Conservation (phyloP, 2,329 filamentous ascomycete species). For the Penicillium sp. region DNA sequence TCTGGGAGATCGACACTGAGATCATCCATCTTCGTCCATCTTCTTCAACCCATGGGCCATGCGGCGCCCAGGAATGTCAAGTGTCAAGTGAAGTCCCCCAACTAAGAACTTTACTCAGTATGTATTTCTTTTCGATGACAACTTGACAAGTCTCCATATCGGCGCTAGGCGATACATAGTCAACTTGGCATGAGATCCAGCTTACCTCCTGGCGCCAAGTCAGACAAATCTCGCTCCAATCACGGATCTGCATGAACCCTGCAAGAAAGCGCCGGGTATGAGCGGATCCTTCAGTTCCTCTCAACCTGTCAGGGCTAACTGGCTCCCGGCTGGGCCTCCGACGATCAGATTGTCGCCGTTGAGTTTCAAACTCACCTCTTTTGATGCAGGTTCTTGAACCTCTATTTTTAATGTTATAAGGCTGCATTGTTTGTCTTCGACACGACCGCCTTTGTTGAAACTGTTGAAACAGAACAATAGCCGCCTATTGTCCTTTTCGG, state of each 20-base stretch:
- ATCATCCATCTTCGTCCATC: slow-evolving; percentile 8
- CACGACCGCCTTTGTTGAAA: background rate
- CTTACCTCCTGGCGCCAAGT: slow-evolving; percentile 20
- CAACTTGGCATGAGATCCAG: slow-evolving; percentile 2
- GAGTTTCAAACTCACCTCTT: slow-evolving; percentile 15
- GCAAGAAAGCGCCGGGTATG: slow-evolving; percentile 14
- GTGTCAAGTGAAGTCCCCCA: background rate
- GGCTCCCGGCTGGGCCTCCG: background rate
- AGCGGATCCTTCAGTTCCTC: slow-evolving; percentile 16
- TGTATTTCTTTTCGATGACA: background rate
- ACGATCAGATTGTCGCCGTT: slow-evolving; percentile 18
- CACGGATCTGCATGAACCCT: slow-evolving; percentile 1
- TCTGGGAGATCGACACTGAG: slow-evolving; percentile 12
- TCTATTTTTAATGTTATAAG: slow-evolving; percentile 18
- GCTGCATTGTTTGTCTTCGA: background rate
- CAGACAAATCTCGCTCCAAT: slow-evolving; percentile 19
- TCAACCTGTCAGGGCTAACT: slow-evolving; percentile 9
- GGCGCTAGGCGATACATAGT: slow-evolving; percentile 14
- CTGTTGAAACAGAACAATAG: slow-evolving; percentile 9
- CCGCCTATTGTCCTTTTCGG: background rate
- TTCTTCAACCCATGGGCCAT: slow-evolving; percentile 21
- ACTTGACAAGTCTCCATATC: background rate
- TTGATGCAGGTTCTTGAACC: slow-evolving; percentile 2
- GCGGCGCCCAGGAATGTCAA: slow-evolving; percentile 14
- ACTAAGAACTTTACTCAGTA: no score